These are phyloP conservation scores for Boletus edulis DNA, from an alignment of 768 basidiomycete species.

Conservation along the genomic window DNA sequence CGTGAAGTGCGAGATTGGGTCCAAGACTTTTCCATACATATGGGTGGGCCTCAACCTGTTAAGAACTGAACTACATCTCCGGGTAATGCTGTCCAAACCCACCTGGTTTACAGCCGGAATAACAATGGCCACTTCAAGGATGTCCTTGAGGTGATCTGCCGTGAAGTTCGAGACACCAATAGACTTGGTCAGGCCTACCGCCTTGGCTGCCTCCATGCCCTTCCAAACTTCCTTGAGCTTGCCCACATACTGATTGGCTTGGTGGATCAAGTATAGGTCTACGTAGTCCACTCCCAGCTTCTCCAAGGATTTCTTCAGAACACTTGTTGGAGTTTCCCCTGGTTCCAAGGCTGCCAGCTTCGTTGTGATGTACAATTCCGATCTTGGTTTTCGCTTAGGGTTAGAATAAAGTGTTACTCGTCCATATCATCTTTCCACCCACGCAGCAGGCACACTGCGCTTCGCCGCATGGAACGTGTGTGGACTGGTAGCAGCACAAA, in stretches of 20 bases:
- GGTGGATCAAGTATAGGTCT: conserved; percentile 65
- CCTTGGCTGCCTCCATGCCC: conserved; percentile 56
- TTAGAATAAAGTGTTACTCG: conserved; percentile 73
- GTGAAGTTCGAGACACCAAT: conserved; percentile 60
- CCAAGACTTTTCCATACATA: conserved; percentile 45
- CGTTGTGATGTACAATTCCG: conserved; percentile 61
- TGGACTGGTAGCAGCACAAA: conserved; percentile 69
- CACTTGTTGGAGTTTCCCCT: conserved; percentile 46
- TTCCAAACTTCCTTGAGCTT: conserved; percentile 55
- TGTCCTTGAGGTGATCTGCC: conserved; percentile 39
- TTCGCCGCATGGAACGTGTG: conserved; percentile 81
- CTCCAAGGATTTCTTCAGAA: conserved; percentile 51
- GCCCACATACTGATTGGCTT: conserved; percentile 36
- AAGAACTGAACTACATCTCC: not conserved
- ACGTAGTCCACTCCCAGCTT: conserved; percentile 55
- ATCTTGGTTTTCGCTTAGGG: conserved; percentile 53
- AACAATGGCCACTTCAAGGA: conserved; percentile 43
- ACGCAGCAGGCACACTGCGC: conserved; percentile 44
- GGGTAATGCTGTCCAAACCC: not conserved
- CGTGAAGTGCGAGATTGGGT: conserved; percentile 32
- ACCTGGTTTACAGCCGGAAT: conserved; percentile 57
- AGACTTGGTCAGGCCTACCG: conserved; percentile 37
- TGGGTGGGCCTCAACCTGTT: conserved; percentile 53
- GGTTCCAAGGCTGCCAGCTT: conserved; percentile 40
- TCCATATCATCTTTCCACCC: conserved; percentile 56